A percentile compares a stretch with the other conserved stretches of the same genome.
These are phyloP conservation scores for Dichotomopilus funicola DNA, from an alignment of 2,329 filamentous ascomycete species.

Conservation along the genomic window DNA sequence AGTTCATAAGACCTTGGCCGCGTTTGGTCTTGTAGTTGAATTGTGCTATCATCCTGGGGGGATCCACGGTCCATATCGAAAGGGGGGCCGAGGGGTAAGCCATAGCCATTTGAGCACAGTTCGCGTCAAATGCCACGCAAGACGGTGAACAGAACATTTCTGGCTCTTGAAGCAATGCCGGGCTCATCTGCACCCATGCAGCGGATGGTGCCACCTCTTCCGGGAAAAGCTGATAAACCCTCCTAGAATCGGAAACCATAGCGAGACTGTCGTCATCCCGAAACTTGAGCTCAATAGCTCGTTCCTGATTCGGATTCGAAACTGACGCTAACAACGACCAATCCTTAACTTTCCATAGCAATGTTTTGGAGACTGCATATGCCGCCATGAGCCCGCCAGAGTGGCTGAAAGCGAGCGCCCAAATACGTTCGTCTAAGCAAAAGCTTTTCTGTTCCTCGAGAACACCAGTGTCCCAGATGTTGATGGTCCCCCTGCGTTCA, in stretches of 20 bases:
- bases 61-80: neutral
- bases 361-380: neutral
- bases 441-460: neutral
- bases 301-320: neutral
- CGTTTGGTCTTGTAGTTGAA: neutral
- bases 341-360: neutral
- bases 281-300: neutral
- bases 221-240: neutral
- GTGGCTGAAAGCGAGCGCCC: neutral
- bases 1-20: neutral
- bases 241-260: neutral
- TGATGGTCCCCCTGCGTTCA: neutral
- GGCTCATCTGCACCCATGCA: neutral
- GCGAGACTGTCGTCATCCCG: neutral
- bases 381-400: neutral
- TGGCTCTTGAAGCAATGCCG: neutral
- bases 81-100: neutral
- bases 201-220: accelerated
- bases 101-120: neutral
- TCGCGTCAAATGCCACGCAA: neutral
- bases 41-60: neutral
- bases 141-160: neutral
- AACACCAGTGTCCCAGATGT: neutral
- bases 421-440: neutral
- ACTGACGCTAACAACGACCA: neutral